These are phyloP conservation scores for Macadamia tetraphylla DNA, from an alignment of 164 flowering plant genomes.

Conservation along the genomic window DNA sequence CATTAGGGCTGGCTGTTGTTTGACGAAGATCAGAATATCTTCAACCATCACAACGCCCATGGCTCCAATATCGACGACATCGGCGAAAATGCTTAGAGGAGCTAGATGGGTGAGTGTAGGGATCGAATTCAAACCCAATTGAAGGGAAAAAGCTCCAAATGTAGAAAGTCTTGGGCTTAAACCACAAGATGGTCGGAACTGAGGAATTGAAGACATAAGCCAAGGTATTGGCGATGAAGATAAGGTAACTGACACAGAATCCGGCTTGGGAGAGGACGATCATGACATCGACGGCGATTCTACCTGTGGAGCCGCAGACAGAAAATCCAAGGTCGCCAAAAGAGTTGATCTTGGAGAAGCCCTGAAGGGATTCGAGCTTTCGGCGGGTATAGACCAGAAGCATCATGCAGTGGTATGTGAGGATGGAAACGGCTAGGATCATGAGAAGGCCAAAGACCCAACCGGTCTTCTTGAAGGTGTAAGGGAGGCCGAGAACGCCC, in stretches of 20 bases:
- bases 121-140: slow-evolving; percentile 73
- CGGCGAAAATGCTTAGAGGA: slow-evolving; percentile 91
- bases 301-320: slow-evolving; percentile 42
- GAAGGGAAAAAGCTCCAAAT: slow-evolving; percentile 78
- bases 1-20: slow-evolving; percentile 28
- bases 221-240: slow-evolving; percentile 56
- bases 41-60: slow-evolving; percentile 64
- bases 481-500: slow-evolving; percentile 82
- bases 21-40: slow-evolving; percentile 39
- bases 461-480: slow-evolving; percentile 68
- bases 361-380: slow-evolving; percentile 17
- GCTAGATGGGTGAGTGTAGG: slow-evolving; percentile 77
- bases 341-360: slow-evolving; percentile 29
- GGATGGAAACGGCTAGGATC: slow-evolving; percentile 37
- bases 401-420: slow-evolving; percentile 77
- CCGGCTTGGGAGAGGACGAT: slow-evolving; percentile 52
- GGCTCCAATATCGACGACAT: slow-evolving; percentile 31
- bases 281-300: too few species aligned
- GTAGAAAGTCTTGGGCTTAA: slow-evolving; percentile 35
- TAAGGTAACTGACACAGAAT: slow-evolving; percentile 43
- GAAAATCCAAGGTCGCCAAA: slow-evolving; percentile 54
- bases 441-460: slow-evolving; percentile 50
- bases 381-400: slow-evolving; percentile 28
- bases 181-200: slow-evolving; percentile 5
- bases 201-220: slow-evolving; percentile 31